Percentiles rank a stretch among this genome's conserved stretches.
Conservation (phyloP, 495 filamentous ascomycete species). For the Cercophora samala region DNA sequence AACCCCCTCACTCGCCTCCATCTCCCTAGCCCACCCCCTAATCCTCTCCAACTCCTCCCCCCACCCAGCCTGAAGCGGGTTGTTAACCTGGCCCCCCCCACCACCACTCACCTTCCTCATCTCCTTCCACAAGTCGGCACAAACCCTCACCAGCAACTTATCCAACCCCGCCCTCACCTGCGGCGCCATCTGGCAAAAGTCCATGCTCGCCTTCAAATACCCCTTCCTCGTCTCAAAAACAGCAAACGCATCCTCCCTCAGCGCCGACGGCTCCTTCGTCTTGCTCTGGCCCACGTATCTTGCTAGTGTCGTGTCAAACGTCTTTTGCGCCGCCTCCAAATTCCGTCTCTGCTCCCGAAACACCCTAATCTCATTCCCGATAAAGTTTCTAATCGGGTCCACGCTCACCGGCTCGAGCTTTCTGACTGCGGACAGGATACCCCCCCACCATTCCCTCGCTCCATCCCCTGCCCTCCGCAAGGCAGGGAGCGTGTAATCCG, state of each 20-base stretch:
- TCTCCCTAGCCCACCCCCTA: slow-evolving; percentile 85
- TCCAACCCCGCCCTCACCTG: slow-evolving; percentile 78
- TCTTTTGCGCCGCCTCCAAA: slow-evolving; percentile 77
- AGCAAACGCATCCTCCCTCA: slow-evolving; percentile 93
- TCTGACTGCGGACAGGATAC: slow-evolving; percentile 65
- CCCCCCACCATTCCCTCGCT: slow-evolving; percentile 78
- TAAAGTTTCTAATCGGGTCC: slow-evolving; percentile 76
- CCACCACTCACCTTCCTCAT: slow-evolving; percentile 39
- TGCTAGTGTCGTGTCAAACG: slow-evolving; percentile 73
- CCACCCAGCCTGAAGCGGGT: slow-evolving; percentile 42
- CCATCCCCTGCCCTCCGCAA: slow-evolving; percentile 81
- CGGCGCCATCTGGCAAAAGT: slow-evolving; percentile 84
- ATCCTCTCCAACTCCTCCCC: slow-evolving; percentile 82
- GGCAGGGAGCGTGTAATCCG: slow-evolving; percentile 89
- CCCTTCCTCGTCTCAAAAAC: slow-evolving; percentile 89
- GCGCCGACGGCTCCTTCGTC: slow-evolving; percentile 83
- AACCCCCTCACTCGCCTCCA: slow-evolving; percentile 75
- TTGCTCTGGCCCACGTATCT: slow-evolving; percentile 82
- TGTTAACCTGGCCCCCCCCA: slow-evolving; percentile 1
- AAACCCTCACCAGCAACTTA: slow-evolving; percentile 76
- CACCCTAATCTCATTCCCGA: slow-evolving; percentile 62
- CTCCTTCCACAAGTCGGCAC: slow-evolving; percentile 82
- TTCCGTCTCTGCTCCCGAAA: slow-evolving; percentile 68
- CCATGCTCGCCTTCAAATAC: slow-evolving; percentile 88
- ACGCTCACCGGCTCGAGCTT: slow-evolving; percentile 71